Evolutionary conservation across 306 rosid genomes (phyloP), one percentile per base, ranked within the genome.

Genomic region (Coriaria nepalensis): DNA sequence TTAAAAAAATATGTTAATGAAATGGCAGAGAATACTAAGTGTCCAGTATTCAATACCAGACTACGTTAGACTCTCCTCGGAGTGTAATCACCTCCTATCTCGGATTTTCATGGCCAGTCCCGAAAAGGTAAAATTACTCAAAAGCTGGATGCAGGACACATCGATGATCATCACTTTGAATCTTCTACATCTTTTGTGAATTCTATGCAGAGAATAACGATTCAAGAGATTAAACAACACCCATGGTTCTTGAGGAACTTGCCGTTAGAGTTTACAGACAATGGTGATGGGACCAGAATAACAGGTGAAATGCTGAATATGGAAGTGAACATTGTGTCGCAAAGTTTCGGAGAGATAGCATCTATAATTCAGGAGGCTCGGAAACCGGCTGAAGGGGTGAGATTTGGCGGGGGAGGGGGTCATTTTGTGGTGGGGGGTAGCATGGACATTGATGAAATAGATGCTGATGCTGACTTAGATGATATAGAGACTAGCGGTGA

Each of bases 401-500:
- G 29, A 67, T 9, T 67, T 55, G 81, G 79, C 40, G 94, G 71
- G 9, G 29, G 29, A 20, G 29, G 1, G 29, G 29, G 29, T 20
- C 83, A 63, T 9, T 67, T 75, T 64, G 72, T 79, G 33, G 72
- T 79, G 33, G 86, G 80, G 7, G 87, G 94, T 7, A 85, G 94
- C 58, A 71, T 82, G 94, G 96, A 92, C 64, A 74, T 92, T 52
- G 96, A 86, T 66, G 98, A 85, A 12, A 8, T 79, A 35, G 87
- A 85, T 59, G 56, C 77, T 13, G 98, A 85, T 63, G 68, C 69
- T 55, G 96, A 86, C 79, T 73, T 78, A 4, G 96, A 86, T 55
- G 98, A 90, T 40, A 47, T 78, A 8, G 97, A 90, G 50, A 68
- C 87, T 9, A 85, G 97, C 37, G 97, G 82, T 40, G 97, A 90